phyloP scores from a whole-genome alignment of 495 filamentous ascomycete species.

The Neurospora terricola region DNA sequence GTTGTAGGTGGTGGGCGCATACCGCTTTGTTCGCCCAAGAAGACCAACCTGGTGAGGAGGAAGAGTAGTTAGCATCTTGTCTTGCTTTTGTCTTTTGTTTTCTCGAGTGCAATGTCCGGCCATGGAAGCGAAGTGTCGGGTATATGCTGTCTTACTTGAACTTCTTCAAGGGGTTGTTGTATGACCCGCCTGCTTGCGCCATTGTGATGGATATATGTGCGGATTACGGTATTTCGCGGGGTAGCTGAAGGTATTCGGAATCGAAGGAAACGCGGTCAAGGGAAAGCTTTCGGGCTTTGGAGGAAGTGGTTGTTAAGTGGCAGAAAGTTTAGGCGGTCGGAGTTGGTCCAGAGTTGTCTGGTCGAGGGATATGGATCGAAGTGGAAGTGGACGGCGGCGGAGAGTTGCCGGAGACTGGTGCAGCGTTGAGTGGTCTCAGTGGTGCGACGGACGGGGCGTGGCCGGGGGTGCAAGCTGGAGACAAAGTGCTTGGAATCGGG shows the following conservation, averaged over 20 bases:
- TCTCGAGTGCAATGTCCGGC: background rate
- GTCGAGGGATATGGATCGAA: background rate
- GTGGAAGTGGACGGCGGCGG: background rate
- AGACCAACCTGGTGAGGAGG: conserved; percentile 60
- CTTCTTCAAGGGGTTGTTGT: conserved; percentile 99
- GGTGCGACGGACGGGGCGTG: background rate
- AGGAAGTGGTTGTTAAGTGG: background rate
- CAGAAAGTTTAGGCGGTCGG: background rate
- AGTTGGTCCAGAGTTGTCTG: background rate
- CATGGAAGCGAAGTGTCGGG: background rate
- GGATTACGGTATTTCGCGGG: background rate
- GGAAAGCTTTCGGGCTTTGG: background rate
- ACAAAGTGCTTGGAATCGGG: background rate
- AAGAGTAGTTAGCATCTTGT: conserved; percentile 7
- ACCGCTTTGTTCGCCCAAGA: conserved; percentile 97
- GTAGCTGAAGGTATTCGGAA: background rate
- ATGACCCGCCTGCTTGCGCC: conserved; percentile 59
- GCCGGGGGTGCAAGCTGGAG: background rate
- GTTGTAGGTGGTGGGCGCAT: conserved; percentile 27
- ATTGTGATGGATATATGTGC: conserved; percentile 20
- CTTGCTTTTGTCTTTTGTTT: background rate
- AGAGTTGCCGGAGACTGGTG: background rate
- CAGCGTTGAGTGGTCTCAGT: background rate
- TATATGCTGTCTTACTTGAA: conserved; percentile 63
- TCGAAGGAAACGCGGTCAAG: background rate